These are phyloP conservation scores for Plasmopara halstedii DNA, from an alignment of 352 stramenopile species.

Conservation along the genomic window DNA sequence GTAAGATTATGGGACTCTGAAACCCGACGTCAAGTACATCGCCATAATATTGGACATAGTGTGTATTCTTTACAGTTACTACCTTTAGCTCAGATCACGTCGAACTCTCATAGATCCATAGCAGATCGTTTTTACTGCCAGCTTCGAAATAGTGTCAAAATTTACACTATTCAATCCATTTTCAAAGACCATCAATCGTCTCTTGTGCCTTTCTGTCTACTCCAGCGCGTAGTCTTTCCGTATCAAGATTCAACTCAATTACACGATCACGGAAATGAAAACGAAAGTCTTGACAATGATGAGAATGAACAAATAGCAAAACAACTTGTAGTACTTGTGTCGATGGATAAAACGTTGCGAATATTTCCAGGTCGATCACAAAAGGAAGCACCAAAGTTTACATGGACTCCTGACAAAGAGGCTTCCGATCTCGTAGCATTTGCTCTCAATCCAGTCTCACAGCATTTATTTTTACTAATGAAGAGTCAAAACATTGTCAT, in stretches of 20 bases:
- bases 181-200: conserved; percentile 59
- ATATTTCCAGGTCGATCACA: conserved; percentile 40
- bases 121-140: conserved; percentile 55
- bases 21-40: conserved; percentile 48
- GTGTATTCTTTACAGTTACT: conserved; percentile 42
- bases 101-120: no score
- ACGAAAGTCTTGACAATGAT: conserved; percentile 1
- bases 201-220: conserved; percentile 44
- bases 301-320: conserved; percentile 7
- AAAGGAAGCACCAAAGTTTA: conserved; percentile 53
- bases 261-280: no score
- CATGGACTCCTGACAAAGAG: conserved; percentile 65
- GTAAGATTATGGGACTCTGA: conserved; percentile 67
- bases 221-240: conserved; percentile 41
- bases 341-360: conserved; percentile 59
- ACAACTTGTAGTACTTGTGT: conserved; percentile 51
- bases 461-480: conserved; percentile 51
- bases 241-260: background rate
- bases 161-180: conserved; percentile 60
- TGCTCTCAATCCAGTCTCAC: conserved; percentile 37
- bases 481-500: conserved; percentile 48
- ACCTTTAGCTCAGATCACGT: conserved; percentile 1
- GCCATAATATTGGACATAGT: conserved; percentile 40
- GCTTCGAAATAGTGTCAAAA: conserved; percentile 40
- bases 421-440: conserved; percentile 51